Evolutionary conservation across 805 yeast genomes (phyloP).

Genomic region (Lachancea mirantina): DNA sequence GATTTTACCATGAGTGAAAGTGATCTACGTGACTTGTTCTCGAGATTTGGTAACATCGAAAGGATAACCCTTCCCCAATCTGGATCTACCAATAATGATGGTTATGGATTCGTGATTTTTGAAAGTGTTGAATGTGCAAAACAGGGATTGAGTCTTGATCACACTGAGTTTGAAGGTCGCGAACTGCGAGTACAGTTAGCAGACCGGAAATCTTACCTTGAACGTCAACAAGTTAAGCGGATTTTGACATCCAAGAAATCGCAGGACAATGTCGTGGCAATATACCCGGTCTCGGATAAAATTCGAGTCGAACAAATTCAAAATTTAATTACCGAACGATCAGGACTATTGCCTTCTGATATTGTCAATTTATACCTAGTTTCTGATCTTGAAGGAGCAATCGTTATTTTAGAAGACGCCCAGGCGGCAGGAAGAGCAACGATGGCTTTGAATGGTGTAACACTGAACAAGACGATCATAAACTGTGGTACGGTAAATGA

Average conservation of each 20-base stretch:
- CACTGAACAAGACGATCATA: conserved; percentile 32
- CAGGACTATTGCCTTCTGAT: conserved; percentile 9
- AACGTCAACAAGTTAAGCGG: conserved; percentile 28
- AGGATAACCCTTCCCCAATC: conserved; percentile 30
- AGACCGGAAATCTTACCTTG: conserved; percentile 33
- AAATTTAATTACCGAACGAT: conserved; percentile 12
- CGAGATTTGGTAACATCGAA: conserved; percentile 47
- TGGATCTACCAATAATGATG: conserved; percentile 36
- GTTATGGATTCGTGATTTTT: conserved; percentile 61
- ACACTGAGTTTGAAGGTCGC: conserved; percentile 39
- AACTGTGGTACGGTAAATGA: conserved; percentile 32
- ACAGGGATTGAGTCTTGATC: conserved; percentile 39
- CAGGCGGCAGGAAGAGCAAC: conserved; percentile 47
- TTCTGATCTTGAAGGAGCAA: conserved; percentile 41
- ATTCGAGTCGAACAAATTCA: conserved; percentile 18
- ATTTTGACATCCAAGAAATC: conserved; percentile 18
- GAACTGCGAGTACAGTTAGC: conserved; percentile 44
- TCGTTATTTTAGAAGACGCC: conserved; percentile 40
- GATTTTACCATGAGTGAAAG: conserved; percentile 37
- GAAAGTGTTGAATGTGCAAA: conserved; percentile 38
- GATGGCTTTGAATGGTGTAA: conserved; percentile 35
- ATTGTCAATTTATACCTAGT: conserved; percentile 39
- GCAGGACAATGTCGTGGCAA: conserved; percentile 13
- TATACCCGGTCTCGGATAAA: conserved; percentile 28
- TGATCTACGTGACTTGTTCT: conserved; percentile 37